Evolutionary conservation across 2,329 filamentous ascomycete genomes (phyloP), one percentile per base, ranked within the genome.

Genomic region (Pochonia chlamydosporia): DNA sequence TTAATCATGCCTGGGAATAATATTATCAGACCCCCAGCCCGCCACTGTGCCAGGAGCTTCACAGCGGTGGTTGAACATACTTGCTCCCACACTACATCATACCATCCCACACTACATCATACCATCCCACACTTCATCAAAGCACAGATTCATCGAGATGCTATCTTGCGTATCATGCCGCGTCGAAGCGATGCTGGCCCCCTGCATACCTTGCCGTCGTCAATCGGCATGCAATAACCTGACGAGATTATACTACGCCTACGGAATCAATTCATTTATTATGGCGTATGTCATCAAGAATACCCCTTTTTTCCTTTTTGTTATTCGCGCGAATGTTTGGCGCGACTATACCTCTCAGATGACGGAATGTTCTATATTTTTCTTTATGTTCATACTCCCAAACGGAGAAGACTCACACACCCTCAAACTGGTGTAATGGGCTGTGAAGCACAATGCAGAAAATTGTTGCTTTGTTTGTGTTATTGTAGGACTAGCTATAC

Each of bases 261-360:
- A 46, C 31, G 20, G 35, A 40, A 37, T 24, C 35, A 33, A n/a
- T 18, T 26, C 37, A 36, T 28, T 23, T 20, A 37, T n/a, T 36
- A 44, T 28, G 44, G 44, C 36, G 40, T 40, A 49, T 39, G 36
- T 9, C 47, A 40, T 31, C 43, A 49, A n/a, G 3, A 49, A 49
- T 49, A 49, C 48, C 48, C 44, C 30, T 44, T 42, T 24, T 20
- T 13, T n/a, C n/a, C n/a, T n/a, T n/a, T n/a, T n/a, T n/a, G n/a
- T 26, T 24, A 7, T 24, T 33, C 39, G 26, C 28, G 25, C 33
- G 40, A 44, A 39, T 46, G 20, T 39, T 40, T 43, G 40, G 40
- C 40, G 56, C 52, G 51, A 50, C 48, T 55, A 59, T 57, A 58
- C 54, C 56, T 46, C 56, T 47, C 52, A 50, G 41, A 57, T 49